Evolutionary conservation across 768 basidiomycete species (phyloP), one percentile per base, ranked within the genome.

Genomic region (Rhodotorula kratochvilovae): DNA sequence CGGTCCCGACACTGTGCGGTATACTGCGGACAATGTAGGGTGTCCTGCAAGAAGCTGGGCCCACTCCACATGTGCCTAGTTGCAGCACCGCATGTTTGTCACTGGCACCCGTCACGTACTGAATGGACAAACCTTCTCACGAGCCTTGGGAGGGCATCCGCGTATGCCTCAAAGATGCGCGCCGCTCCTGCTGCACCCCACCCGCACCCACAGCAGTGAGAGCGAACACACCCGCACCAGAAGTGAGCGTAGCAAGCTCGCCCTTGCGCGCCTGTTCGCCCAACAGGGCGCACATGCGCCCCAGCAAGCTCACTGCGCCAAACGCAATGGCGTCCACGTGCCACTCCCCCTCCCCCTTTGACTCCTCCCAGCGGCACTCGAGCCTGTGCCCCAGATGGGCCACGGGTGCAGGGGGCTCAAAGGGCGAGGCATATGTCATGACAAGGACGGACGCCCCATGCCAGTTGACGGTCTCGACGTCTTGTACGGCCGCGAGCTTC

Each of bases 391-490:
- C 95, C 48, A 99, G 87, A 79, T 94, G 91, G 80, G 97, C 94
- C 2, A 89, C 88, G 13, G 98, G 84, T 27, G 85, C 83, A 19
- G 88, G 81, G 77, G 97, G 97, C 77, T 97, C 92, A 12, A 53
- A 66, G 27, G 91, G 89, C 67, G 86, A 81, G 61, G 94, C 92
- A 81, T 94, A 99, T 0, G 95, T 97, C 82, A 94, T 97, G 17
- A 97, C 80, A 19, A 99, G 91, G 48, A 95, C 94, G 75, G 97
- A 97, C 63, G 94, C 91, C 80, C 96, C 95, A 68, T 89, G 87
- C 95, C 95, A 98, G 76, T 98, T 93, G 33, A 93, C 95, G 76
- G 97, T 96, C 80, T 96, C 93, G 16, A 97, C 94, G 78, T 98
- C 96, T 77, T 23, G 56, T 23, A 35, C 56, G 35, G 97, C 96